Base-by-base conservation (phyloP, 2,329 filamentous ascomycete genomes). In the Emmonsiellopsis sp. region DNA sequence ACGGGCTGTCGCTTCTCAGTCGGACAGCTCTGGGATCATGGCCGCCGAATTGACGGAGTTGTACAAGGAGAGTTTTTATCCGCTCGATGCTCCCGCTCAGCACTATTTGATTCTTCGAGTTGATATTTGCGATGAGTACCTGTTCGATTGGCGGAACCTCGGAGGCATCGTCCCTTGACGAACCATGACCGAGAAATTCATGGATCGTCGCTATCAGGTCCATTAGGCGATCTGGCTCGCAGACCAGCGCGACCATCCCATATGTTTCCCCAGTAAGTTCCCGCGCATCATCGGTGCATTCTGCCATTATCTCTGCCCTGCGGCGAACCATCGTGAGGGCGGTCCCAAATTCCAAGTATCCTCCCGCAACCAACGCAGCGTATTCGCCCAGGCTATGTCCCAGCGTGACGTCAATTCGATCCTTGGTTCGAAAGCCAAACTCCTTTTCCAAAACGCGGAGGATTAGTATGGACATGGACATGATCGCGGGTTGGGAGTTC, bases 61-160 rank as follows among this genome's bases (percentile, higher is more conserved):
- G 90, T 9, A 87, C 84, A 51, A 96, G 75, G 14, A 96, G 81
- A 53, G 84, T 85, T 63, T 83, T 84, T 68, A 96, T 95, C 61
- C 84, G 80, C 62, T 85, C 84, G 51, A 96, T 85, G 69, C 84
- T 92, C 37, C 92, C 92, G 65, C 87, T 93, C 51, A 97, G 77
- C 50, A 96, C 92, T 62, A 97, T 95, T 73, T 97, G 92, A 67
- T 95, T 95, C 74, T 90, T 93, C 68, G 85, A 88, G 73, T 97
- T 97, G 72, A 95, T 84, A 70, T 97, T 96, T 55, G 90, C 92
- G 61, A 97, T 90, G 60, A 86, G 76, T 49, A 96, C 91, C 69
- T 95, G 87, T 65, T 93, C 82, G 52, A 94, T 89, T 3, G 88
- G 82, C 14, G 87, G 86, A 33, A 84, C 71, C 60, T 87, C 79